Evolutionary conservation across 2,329 filamentous ascomycete species (phyloP).

Genomic region (Pyrenochaeta sp.): DNA sequence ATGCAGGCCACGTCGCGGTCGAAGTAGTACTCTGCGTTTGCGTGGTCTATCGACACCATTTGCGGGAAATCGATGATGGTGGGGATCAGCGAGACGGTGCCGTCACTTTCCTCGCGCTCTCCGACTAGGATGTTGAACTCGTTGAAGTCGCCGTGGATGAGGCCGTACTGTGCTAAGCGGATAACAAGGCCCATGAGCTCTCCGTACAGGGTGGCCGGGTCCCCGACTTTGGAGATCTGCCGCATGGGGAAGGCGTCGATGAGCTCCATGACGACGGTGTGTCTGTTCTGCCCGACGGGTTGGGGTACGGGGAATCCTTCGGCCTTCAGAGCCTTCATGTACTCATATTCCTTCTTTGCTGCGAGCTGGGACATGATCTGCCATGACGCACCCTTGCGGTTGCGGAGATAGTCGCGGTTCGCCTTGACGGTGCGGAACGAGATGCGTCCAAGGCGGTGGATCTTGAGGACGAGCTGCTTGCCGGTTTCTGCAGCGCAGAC

Average conservation of each 20-base stretch:
- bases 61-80: slow-evolving; percentile 97
- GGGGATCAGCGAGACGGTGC: slow-evolving; percentile 68
- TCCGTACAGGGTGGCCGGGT: slow-evolving; percentile 87
- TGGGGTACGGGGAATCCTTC: slow-evolving; percentile 91
- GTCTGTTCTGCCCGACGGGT: slow-evolving; percentile 86
- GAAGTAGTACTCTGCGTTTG: slow-evolving; percentile 96
- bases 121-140: slow-evolving; percentile 98
- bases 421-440: slow-evolving; percentile 96
- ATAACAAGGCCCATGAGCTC: slow-evolving; percentile 89
- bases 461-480: slow-evolving; percentile 85
- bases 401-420: slow-evolving; percentile 93
- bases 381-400: slow-evolving; percentile 83
- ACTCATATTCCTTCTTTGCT: slow-evolving; percentile 91
- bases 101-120: slow-evolving; percentile 61
- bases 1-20: slow-evolving; percentile 95
- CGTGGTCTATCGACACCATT: slow-evolving; percentile 94
- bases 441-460: slow-evolving; percentile 92
- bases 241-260: slow-evolving; percentile 91
- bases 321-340: slow-evolving; percentile 84
- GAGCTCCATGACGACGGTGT: slow-evolving; percentile 95
- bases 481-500: slow-evolving; percentile 85
- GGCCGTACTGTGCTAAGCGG: slow-evolving; percentile 79
- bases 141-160: slow-evolving; percentile 99
- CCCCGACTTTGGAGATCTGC: slow-evolving; percentile 82
- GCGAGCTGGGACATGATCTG: slow-evolving; percentile 97